Evolutionary conservation across 495 filamentous ascomycete species (phyloP).

Genomic region (Podospora pseudocomata): DNA sequence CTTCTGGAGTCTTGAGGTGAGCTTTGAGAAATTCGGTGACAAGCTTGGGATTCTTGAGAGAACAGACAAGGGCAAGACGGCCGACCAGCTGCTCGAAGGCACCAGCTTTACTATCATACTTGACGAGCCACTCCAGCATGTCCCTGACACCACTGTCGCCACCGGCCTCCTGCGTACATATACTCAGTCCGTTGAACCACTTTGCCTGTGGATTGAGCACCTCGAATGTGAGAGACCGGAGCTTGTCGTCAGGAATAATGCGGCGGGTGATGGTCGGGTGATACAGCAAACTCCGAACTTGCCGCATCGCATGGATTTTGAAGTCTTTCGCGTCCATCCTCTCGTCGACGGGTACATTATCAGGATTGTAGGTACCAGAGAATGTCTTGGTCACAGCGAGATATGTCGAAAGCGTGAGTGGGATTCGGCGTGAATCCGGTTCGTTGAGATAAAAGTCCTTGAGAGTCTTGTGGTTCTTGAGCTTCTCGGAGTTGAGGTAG

Average conservation of each 20-base stretch:
- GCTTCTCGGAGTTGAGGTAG: slow-evolving; percentile 9
- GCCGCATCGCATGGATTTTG: neutral
- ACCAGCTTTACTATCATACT: neutral
- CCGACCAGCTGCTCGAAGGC: neutral
- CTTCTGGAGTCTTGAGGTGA: slow-evolving; percentile 6
- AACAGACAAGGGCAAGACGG: neutral
- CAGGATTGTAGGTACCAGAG: neutral
- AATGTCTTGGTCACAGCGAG: neutral
- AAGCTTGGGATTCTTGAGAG: neutral
- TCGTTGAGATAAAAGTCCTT: neutral
- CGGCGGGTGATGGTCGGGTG: neutral
- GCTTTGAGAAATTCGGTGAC: neutral
- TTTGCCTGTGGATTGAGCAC: neutral
- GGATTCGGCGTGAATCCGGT: neutral
- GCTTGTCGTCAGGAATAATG: neutral
- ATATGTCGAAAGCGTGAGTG: neutral
- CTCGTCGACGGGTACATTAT: neutral
- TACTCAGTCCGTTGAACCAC: neutral
- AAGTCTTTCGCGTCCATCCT: neutral
- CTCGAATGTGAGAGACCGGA: neutral
- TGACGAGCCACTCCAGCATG: neutral
- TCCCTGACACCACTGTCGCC: neutral
- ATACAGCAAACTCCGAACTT: neutral
- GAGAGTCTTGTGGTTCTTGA: slow-evolving; percentile 1
- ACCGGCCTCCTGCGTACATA: neutral